These are phyloP conservation scores for Eimeria falciformis DNA, from an alignment of 169 alveolate species.

Conservation along the genomic window DNA sequence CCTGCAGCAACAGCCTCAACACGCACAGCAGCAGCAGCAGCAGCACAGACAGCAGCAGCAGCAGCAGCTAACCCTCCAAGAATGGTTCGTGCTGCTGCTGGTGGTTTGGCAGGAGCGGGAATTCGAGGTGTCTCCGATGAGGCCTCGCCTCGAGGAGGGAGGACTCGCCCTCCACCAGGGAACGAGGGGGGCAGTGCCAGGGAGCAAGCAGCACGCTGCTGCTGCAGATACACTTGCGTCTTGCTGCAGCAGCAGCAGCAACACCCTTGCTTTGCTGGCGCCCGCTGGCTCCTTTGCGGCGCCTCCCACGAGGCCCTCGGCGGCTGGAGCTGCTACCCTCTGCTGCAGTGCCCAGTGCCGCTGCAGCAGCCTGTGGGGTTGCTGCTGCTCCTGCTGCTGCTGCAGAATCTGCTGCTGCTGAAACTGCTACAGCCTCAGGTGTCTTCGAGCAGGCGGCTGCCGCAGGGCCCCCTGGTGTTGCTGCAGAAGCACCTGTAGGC, in stretches of 20 bases:
- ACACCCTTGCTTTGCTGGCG: neutral
- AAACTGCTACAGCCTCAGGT: neutral
- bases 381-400: neutral
- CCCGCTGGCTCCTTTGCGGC: conserved; percentile 52
- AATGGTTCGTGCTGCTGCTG: conserved; percentile 6
- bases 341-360: neutral
- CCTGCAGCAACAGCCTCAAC: neutral
- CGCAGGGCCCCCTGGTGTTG: neutral
- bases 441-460: conserved; percentile 17
- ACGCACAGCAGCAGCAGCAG: neutral
- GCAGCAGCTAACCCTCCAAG: neutral
- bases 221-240: conserved; percentile 23
- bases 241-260: conserved; percentile 10
- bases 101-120: conserved; percentile 30
- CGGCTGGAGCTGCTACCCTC: neutral
- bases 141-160: conserved; percentile 35
- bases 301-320: conserved; percentile 7
- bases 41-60: conserved; percentile 48
- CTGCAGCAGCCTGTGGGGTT: neutral
- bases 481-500: neutral
- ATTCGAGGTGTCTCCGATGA: conserved; percentile 42
- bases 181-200: neutral
- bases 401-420: no score
- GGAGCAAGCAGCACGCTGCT: conserved; percentile 29
- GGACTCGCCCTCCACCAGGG: conserved; percentile 22